Evolutionary conservation across 2,329 filamentous ascomycete genomes (phyloP), one percentile per base, ranked within the genome.

Genomic region (Pyrenochaeta sp.): DNA sequence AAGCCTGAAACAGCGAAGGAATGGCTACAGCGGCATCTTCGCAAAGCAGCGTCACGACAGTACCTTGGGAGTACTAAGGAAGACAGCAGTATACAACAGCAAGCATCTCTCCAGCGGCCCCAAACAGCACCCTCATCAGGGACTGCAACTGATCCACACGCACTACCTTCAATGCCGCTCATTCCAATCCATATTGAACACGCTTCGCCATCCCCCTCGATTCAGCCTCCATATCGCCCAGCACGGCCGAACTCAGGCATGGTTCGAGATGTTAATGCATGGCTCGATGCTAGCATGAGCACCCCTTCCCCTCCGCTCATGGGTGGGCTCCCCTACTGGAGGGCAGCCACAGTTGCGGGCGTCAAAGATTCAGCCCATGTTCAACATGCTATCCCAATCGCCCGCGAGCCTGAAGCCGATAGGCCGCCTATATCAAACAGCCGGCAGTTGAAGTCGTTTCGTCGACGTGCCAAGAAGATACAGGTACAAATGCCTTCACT

Each of bases 261-360:
- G 10, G 56, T 68, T 11, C 63, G 63, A 10, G 58, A 74, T 36
- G 63, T 75, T 12, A 63, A 71, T 41, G 69, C 66, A 39, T 74
- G 72, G 72, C 57, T 75, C 2, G 70, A 74, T 31, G 61, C 68
- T 7, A 73, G 65, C 49, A 53, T 60, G 30, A 62, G 45, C 23
- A 63, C 56, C n/a, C 61, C 67, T 1, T 62, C 67, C 7, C 62
- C 66, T 39, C 64, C 66, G 2, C 49, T 75, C 15, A 75, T 75
- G 72, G 55, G 58, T 5, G 72, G 71, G n/a, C 32, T 74, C 5
- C 50, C 66, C 6, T 75, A 75, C 54, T 74, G 71, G 72, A 62
- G 60, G 50, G 61, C 63, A 20, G 68, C 55, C 11, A 52, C 58
- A 3, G 37, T 33, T 4, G 35, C 45, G 6, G 50, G 57, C 30